Evolutionary conservation across 106 monocot species (phyloP), one percentile per base, ranked within the genome.

Genomic region (Dioscorea zingiberensis): DNA sequence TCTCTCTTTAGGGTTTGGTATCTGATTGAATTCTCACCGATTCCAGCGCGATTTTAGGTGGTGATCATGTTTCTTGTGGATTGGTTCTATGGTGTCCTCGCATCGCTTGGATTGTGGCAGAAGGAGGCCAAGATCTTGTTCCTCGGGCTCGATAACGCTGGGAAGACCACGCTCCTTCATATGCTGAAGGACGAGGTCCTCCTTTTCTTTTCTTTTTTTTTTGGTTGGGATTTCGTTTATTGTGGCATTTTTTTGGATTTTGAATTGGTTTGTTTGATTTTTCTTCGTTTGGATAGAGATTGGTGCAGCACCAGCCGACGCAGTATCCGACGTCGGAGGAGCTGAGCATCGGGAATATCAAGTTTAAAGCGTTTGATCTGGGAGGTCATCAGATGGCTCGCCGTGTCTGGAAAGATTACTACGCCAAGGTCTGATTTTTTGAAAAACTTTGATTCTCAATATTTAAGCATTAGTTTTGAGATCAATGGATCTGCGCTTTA

Each of bases 81-180:
- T 70, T 85, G 85, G 85, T 85, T 85, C 62, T 85, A 81, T 67
- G 81, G 81, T 24, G 81, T 85, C 21, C 77, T 85, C 18, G 85
- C 81, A 4, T 81, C 85, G 25, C 66, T 85, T 16, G 81, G 85
- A 9, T 62, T 85, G 26, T 80, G 77, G 73, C 76, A 81, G 74
- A 85, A 85, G 30, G 85, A 85, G 30, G 85, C 85, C 17, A 85
- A 85, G 59, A 76, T 76, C 63, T 27, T 76, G n/a, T 76, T 76
- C 70, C 70, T 76, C 5, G 76, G 76, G 2, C 76, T 76, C 30
- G 76, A 76, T 51, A 76, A 76, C n/a, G 76, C 76, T 8, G 76
- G 76, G n/a, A 76, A 76, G 70, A 76, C 76, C 21, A 76, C 76
- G 38, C 70, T 76, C 12, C 76, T 76, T 1, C 76, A 77, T 59